Percentiles rank a stretch among this genome's conserved stretches.
These are phyloP conservation scores for Nothomitra cinnamomea DNA, from an alignment of 2,329 filamentous ascomycete genomes.

Conservation along the genomic window DNA sequence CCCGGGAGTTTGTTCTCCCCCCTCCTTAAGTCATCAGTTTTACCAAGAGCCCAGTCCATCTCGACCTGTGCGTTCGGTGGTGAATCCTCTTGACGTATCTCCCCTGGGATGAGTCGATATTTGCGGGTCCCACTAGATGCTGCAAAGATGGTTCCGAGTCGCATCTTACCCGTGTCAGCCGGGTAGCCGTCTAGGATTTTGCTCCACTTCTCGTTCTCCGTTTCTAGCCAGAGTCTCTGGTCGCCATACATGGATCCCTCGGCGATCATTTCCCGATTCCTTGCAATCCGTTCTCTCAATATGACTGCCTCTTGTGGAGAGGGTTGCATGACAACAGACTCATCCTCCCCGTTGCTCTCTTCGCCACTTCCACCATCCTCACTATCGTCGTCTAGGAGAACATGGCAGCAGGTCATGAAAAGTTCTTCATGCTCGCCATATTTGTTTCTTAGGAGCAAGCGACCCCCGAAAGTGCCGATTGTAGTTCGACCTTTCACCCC, in stretches of 20 bases:
- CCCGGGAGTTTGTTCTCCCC: neutral
- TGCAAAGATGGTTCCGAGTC: neutral
- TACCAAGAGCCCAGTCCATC: neutral
- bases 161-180: neutral
- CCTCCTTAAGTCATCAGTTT: neutral
- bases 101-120: neutral
- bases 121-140: neutral
- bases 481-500: neutral
- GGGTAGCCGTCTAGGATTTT: neutral
- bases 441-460: neutral
- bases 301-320: neutral
- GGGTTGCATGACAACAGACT: neutral
- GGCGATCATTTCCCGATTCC: neutral
- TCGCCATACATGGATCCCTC: neutral
- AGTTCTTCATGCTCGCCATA: neutral
- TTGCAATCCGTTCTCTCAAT: neutral
- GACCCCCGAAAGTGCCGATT: neutral
- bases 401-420: neutral
- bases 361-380: too few relatives aligned
- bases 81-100: too few relatives aligned
- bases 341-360: neutral
- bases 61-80: neutral
- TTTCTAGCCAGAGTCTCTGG: neutral
- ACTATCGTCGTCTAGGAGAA: neutral
- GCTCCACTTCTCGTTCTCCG: neutral